Evolutionary conservation across 1,284 basidiomycete species (phyloP).

Genomic region (Trichosporon sp.): DNA sequence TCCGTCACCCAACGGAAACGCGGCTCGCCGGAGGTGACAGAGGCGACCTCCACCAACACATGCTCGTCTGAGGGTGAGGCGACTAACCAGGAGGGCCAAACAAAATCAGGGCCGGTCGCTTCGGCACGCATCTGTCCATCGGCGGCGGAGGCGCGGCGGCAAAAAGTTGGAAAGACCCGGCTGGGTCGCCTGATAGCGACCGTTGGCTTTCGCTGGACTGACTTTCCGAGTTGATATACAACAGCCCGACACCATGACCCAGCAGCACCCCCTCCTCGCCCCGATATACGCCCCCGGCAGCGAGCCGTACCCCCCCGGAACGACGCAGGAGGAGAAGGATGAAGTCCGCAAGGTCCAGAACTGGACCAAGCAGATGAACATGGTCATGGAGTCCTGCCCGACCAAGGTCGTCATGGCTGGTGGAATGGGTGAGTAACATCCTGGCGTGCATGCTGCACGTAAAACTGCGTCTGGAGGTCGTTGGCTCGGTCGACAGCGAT

Average conservation of each 20-base stretch:
- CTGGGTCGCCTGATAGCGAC: background rate
- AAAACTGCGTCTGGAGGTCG: background rate
- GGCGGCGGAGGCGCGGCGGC: background rate
- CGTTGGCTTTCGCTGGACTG: background rate
- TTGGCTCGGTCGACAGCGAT: background rate
- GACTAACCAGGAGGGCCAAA: background rate
- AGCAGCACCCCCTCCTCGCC: constrained; percentile 31
- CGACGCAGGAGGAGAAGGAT: constrained; percentile 71
- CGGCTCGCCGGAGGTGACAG: background rate
- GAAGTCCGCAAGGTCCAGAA: constrained; percentile 65
- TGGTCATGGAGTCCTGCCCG: constrained; percentile 77
- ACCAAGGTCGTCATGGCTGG: constrained; percentile 76
- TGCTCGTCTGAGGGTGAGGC: background rate
- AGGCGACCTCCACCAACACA: background rate
- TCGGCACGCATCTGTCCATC: background rate
- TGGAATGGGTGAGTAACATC: constrained; percentile 60
- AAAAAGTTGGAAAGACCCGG: constrained; percentile 1
- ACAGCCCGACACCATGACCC: constrained; percentile 11
- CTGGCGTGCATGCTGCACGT: background rate
- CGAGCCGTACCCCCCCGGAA: constrained; percentile 66
- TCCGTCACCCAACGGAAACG: background rate
- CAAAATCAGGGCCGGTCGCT: background rate
- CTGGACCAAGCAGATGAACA: constrained; percentile 65
- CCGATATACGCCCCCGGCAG: constrained; percentile 50
- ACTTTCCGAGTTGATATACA: background rate